Evolutionary conservation across 2,329 filamentous ascomycete genomes (phyloP), one percentile per base, ranked within the genome.

Genomic region (Alternaria longipes): DNA sequence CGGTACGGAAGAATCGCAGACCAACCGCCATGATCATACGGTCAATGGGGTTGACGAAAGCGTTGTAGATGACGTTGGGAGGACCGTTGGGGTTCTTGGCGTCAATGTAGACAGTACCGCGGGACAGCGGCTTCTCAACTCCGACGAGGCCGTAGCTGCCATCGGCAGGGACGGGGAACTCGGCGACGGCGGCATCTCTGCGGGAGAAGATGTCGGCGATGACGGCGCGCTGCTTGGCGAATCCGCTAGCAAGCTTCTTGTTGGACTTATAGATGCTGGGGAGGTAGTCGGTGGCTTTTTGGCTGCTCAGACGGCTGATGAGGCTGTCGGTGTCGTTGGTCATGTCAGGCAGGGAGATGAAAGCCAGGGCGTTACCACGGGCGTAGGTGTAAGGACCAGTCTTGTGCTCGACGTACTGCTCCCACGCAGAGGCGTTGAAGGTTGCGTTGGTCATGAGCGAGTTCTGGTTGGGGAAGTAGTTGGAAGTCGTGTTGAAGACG

Each of bases 131-230:
- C 61, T 74, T 73, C 56, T 80, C 70, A 16, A 81, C 60, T 38
- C 72, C 66, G 14, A 72, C 68, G 16, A 73, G 69, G 38, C 54
- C 62, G 51, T 60, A 71, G 18, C 58, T 72, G 46, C 66, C 75
- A 47, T 74, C 75, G 16, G 74, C 69, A 32, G 84, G 85, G 8
- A 74, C 60, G 16, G 72, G 69, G 42, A 72, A 70, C 26, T 75
- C 72, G 20, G 63, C 63, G 16, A 74, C 69, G 24, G 72, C 68
- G 5, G 65, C 64, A 11, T 71, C 70, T 8, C 59, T 56, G 50
- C 67, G 68, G 4, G 76, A 70, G 47, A 70, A 72, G 6, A 69
- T 59, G 28, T 63, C 52, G 5, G 65, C 58, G 40, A 74, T 64
- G 16, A 73, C 44, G 16, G 68, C 63, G 38, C 70, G 68, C 60